phyloP scores from a whole-genome alignment of 106 monocot species.

The Dioscorea alata region DNA sequence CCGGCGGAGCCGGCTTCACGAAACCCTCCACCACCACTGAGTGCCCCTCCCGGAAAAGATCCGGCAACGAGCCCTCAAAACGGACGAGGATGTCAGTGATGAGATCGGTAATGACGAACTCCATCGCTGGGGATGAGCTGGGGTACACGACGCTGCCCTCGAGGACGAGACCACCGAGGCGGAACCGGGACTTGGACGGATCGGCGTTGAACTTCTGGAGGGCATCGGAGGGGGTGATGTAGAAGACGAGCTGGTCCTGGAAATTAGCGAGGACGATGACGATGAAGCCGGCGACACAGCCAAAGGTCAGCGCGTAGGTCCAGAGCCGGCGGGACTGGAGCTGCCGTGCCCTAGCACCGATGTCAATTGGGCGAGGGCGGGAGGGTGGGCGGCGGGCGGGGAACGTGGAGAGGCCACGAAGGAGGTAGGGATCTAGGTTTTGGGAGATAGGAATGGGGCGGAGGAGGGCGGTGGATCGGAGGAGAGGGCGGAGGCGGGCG shows the following conservation, averaged over 20 bases:
- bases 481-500: conserved; percentile 4
- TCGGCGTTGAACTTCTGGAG: conserved; percentile 48
- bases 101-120: conserved; percentile 97
- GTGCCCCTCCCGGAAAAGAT: conserved; percentile 96
- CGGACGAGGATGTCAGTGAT: conserved; percentile 87
- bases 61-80: conserved; percentile 82
- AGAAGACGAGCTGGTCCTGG: conserved; percentile 96
- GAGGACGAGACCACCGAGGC: conserved; percentile 89
- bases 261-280: conserved; percentile 87
- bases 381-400: conserved; percentile 17
- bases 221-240: conserved; percentile 89
- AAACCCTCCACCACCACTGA: conserved; percentile 94
- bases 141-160: conserved; percentile 85
- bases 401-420: conserved; percentile 15
- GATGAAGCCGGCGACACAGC: conserved; percentile 88
- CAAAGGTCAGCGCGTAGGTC: conserved; percentile 90
- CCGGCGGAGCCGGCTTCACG: conserved; percentile 37
- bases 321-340: conserved; percentile 89
- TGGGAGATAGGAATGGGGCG: not conserved
- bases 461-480: not conserved
- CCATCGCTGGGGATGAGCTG: conserved; percentile 61
- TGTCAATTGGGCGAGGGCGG: conserved; percentile 52
- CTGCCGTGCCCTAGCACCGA: conserved; percentile 90
- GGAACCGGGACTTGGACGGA: conserved; percentile 66
- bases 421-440: not conserved